Conservation (phyloP, 192 early-diverging fungal species). For the Lobulomyces angularis region DNA sequence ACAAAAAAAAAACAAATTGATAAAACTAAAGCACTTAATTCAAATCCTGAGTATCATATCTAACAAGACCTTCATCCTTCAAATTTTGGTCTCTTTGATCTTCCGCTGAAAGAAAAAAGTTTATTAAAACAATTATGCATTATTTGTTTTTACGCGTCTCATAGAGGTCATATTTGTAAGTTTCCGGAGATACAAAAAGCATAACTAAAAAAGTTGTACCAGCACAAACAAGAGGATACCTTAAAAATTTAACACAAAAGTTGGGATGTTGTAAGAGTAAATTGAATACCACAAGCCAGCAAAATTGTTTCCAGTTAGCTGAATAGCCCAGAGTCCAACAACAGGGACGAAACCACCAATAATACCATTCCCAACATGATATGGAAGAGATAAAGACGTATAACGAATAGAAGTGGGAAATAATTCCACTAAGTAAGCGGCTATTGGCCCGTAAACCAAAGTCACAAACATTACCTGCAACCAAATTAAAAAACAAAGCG, state of each 20-base stretch:
- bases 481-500: conserved; percentile 8
- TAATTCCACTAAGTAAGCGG: conserved; percentile 18
- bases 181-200: conserved; percentile 11
- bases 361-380: conserved; percentile 17
- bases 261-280: no score
- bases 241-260: no score
- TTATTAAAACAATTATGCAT: no score
- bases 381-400: conserved; percentile 15
- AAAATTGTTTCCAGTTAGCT: conserved; percentile 10
- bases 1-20: no score
- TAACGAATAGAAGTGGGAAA: conserved; percentile 18
- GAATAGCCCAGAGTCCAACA: conserved; percentile 7
- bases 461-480: conserved; percentile 3
- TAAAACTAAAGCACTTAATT: no score
- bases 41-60: no score
- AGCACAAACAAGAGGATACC: conserved; percentile 5
- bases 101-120: no score
- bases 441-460: conserved; percentile 18
- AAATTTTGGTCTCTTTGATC: no score
- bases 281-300: conserved; percentile 16
- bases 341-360: conserved; percentile 12
- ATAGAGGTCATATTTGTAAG: conserved; percentile 8
- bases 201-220: conserved; percentile 1
- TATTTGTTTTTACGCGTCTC: no score
- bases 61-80: no score